These are phyloP conservation scores for Phytophthora boehmeriae DNA, from an alignment of 352 stramenopile genomes.

Conservation along the genomic window DNA sequence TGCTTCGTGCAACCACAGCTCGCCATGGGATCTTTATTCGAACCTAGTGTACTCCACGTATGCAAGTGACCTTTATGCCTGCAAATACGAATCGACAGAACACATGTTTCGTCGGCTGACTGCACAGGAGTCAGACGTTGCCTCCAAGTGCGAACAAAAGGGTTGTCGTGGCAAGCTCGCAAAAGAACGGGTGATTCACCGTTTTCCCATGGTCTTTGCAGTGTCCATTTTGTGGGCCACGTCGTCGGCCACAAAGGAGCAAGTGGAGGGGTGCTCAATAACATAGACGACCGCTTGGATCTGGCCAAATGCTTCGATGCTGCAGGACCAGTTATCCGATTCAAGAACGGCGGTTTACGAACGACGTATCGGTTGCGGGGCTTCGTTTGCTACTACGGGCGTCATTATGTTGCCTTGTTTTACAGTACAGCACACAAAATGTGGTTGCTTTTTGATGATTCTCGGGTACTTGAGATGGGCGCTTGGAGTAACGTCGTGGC, in stretches of 20 bases:
- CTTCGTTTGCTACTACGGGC: constrained; percentile 88
- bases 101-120: constrained; percentile 71
- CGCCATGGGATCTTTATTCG: constrained; percentile 80
- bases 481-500: constrained; percentile 76
- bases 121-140: constrained; percentile 59
- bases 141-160: constrained; percentile 58
- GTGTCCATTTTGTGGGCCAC: constrained; percentile 86
- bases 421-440: constrained; percentile 87
- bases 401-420: constrained; percentile 84
- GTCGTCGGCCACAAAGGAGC: constrained; percentile 71
- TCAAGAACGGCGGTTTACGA: constrained; percentile 72
- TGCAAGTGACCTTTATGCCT: constrained; percentile 68
- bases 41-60: constrained; percentile 88
- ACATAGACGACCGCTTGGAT: constrained; percentile 72
- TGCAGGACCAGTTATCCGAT: constrained; percentile 64
- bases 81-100: constrained; percentile 73
- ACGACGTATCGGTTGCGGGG: constrained; percentile 81
- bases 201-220: constrained; percentile 88
- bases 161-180: constrained; percentile 62
- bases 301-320: constrained; percentile 79
- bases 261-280: constrained; percentile 72
- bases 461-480: constrained; percentile 75
- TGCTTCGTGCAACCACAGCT: constrained; percentile 58
- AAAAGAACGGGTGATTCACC: constrained; percentile 83
- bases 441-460: constrained; percentile 89